Percentiles rank a stretch among this genome's conserved stretches.
These are phyloP conservation scores for Colletotrichum somersetense DNA, from an alignment of 2,329 filamentous ascomycete species.

Conservation along the genomic window DNA sequence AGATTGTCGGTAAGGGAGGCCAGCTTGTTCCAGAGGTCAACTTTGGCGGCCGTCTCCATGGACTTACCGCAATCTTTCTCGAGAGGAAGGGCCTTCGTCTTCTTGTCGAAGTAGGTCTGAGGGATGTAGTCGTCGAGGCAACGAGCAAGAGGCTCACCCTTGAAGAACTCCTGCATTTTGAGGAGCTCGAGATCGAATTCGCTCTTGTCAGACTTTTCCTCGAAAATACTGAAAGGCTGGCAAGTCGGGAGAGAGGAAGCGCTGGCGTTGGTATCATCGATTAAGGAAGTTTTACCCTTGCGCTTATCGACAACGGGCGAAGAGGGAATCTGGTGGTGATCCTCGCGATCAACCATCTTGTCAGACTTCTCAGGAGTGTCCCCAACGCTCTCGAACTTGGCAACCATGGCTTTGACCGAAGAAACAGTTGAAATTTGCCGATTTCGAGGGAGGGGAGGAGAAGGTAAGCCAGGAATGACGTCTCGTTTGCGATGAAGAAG, in stretches of 20 bases:
- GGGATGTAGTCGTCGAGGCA: constrained; percentile 33
- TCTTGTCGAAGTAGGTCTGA: constrained; percentile 16
- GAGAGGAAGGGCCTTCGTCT: constrained; percentile 20
- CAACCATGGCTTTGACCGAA: constrained; percentile 40
- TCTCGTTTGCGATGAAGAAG: constrained; percentile 32
- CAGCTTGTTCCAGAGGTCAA: constrained; percentile 32
- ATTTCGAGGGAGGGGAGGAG: constrained; percentile 10
- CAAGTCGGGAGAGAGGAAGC: background rate
- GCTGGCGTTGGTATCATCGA: constrained; percentile 4
- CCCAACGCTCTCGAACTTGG: constrained; percentile 25
- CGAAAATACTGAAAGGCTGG: background rate
- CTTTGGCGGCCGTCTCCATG: constrained; percentile 27
- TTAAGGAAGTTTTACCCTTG: constrained; percentile 19
- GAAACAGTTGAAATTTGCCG: constrained; percentile 25
- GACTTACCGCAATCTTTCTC: constrained; percentile 28
- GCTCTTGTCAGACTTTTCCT: background rate
- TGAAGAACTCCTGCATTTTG: constrained; percentile 36
- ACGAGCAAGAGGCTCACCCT: constrained; percentile 24
- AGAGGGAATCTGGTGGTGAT: background rate
- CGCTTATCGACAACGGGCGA: constrained; percentile 21
- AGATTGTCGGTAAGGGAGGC: constrained; percentile 10
- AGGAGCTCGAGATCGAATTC: constrained; percentile 31
- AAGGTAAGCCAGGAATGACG: constrained; percentile 16
- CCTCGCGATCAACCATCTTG: constrained; percentile 4
- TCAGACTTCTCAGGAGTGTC: constrained; percentile 1